Percentiles rank a stretch among this genome's conserved stretches.
These are phyloP conservation scores for Penicillium sp. DNA, from an alignment of 2,329 filamentous ascomycete species.

Conservation along the genomic window DNA sequence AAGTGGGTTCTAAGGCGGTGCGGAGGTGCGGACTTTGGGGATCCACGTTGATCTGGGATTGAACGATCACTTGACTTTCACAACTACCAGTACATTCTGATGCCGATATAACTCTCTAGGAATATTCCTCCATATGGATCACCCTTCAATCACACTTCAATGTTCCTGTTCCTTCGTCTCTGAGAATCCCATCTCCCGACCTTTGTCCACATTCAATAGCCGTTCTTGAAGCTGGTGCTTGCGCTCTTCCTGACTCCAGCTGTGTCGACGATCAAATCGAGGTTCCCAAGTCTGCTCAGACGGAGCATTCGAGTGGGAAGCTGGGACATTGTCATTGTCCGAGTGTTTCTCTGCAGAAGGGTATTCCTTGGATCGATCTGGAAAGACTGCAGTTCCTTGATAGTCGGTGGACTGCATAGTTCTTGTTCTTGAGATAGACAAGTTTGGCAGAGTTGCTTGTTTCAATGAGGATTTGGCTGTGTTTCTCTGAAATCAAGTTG, in stretches of 20 bases:
- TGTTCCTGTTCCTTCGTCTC: slow-evolving; percentile 42
- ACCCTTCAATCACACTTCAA: too few species aligned
- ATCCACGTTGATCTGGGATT: neutral
- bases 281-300: slow-evolving; percentile 27
- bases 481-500: too few species aligned
- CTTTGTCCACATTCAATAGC: slow-evolving; percentile 32
- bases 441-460: neutral
- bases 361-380: slow-evolving; percentile 8
- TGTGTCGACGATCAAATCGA: slow-evolving; percentile 27
- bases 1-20: slow-evolving; percentile 22
- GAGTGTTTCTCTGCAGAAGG: neutral
- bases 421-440: neutral
- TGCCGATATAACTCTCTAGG: too few species aligned
- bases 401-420: slow-evolving; percentile 12
- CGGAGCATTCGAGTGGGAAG: neutral
- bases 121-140: too few species aligned
- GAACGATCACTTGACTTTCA: too few species aligned
- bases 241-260: slow-evolving; percentile 47
- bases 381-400: slow-evolving; percentile 1
- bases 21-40: slow-evolving; percentile 13
- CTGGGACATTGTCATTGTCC: neutral
- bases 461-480: neutral
- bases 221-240: slow-evolving; percentile 51
- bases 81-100: too few species aligned
- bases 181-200: slow-evolving; percentile 53